These are phyloP conservation scores for Thymus mandschuricus DNA, from an alignment of 257 asterid genomes.

Conservation along the genomic window DNA sequence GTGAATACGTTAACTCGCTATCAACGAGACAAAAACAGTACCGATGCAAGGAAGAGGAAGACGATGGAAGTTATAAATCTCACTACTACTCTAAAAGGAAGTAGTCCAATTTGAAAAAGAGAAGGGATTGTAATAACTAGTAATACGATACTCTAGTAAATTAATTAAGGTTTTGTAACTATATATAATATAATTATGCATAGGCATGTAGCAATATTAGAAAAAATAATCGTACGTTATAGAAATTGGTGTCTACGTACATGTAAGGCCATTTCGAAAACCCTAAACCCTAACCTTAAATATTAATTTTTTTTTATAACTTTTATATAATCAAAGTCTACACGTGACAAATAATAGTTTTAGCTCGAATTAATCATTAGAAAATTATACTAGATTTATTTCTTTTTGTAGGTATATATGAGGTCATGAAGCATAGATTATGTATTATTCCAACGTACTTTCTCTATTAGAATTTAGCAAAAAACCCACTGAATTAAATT, in stretches of 20 bases:
- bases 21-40: no score
- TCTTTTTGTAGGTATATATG: conserved; percentile 4
- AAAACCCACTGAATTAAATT: no score
- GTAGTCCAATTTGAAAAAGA: neutral
- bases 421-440: neutral
- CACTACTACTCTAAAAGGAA: no score
- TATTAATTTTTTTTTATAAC: conserved; percentile 25
- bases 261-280: conserved; percentile 17
- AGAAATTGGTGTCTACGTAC: conserved; percentile 9
- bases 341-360: conserved; percentile 7
- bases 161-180: neutral
- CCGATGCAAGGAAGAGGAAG: neutral
- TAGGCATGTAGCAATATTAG: conserved; percentile 5
- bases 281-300: conserved; percentile 29
- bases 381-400: neutral
- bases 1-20: no score
- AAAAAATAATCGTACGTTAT: neutral
- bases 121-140: neutral
- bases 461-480: no score
- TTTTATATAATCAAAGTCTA: conserved; percentile 6
- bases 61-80: neutral
- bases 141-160: no score
- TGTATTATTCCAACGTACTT: no score
- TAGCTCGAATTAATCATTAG: conserved; percentile 1
- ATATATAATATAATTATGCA: neutral